Base-by-base conservation (phyloP, 2,329 filamentous ascomycete genomes). In the Leptodontidium sp. region DNA sequence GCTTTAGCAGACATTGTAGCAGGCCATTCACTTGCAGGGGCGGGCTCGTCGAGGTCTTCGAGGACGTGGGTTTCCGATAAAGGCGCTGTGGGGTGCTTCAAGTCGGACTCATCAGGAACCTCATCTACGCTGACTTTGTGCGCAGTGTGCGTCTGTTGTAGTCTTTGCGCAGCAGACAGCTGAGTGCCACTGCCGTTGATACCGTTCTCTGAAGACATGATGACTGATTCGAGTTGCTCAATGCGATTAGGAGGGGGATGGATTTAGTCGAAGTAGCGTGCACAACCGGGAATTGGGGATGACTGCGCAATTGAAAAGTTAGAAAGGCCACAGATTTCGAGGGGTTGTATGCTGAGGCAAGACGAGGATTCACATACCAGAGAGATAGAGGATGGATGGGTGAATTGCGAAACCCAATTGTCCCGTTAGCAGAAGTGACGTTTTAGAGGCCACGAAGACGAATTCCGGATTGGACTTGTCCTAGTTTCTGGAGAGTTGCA, bases 21-120 rank as follows among this genome's bases (percentile, higher is more conserved):
- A 65, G 80, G 81, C 80, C 83, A 84, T 58, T 82, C 82, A 66
- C 85, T 81, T 64, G 83, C 81, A 72, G 79, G 80, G 64, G 83
- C 81, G 64, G 82, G 78, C 61, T 83, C 79, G 62, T 80, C 70
- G 0, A 72, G 68, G 58, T 77, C 68, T 69, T 79, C 75, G 66
- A 79, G 76, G 71, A 81, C 74, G 40, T 65, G 63, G 50, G 77
- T 79, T 66, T 75, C 75, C 64, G 78, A 77, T 57, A 80, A 81
- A 66, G 82, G 87, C 64, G 82, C 85, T 66, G 85, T 83, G 75
- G 87, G 82, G 81, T 87, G 83, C 73, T 83, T 82, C 72, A 90
- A 80, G 52, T 97, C 93, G 79, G 96, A 93, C 80, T 97, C 93
- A 77, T 97, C 94, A 35, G 87, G 85, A 49, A 87, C 89, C 61